Evolutionary conservation across 73 alveolate species (phyloP).

Genomic region (Paramecium bursaria): DNA sequence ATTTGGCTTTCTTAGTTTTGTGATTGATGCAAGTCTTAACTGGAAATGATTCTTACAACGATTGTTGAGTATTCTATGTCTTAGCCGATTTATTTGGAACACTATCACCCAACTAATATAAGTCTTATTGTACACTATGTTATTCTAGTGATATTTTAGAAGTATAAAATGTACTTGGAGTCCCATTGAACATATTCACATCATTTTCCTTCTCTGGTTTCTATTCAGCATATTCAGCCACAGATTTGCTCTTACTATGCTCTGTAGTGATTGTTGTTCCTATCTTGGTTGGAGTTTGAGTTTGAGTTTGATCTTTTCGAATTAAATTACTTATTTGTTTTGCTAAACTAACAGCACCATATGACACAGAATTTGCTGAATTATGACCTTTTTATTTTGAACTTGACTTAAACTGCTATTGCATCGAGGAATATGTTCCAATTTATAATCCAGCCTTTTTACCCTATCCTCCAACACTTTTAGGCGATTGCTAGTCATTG

Average conservation of each 20-base stretch:
- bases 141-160: neutral
- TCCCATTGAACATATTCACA: constrained; percentile 15
- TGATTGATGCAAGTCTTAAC: neutral
- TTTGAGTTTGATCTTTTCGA: neutral
- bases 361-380: constrained; percentile 24
- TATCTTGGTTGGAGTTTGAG: constrained; percentile 35
- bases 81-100: neutral
- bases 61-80: neutral
- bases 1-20: constrained; percentile 39
- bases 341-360: neutral
- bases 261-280: constrained; percentile 45
- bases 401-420: neutral
- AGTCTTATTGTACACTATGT: constrained; percentile 23
- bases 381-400: constrained; percentile 38
- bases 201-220: constrained; percentile 45
- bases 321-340: too few relatives aligned
- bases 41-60: neutral
- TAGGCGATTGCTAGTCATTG: constrained; percentile 48
- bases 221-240: constrained; percentile 55
- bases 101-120: constrained; percentile 47
- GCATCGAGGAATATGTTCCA: constrained; percentile 29
- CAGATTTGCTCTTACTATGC: constrained; percentile 60
- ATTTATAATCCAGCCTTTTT: neutral
- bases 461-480: neutral
- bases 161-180: constrained; percentile 51